Evolutionary conservation across 2,329 filamentous ascomycete species (phyloP).

Genomic region (Rhinocladiella similis): DNA sequence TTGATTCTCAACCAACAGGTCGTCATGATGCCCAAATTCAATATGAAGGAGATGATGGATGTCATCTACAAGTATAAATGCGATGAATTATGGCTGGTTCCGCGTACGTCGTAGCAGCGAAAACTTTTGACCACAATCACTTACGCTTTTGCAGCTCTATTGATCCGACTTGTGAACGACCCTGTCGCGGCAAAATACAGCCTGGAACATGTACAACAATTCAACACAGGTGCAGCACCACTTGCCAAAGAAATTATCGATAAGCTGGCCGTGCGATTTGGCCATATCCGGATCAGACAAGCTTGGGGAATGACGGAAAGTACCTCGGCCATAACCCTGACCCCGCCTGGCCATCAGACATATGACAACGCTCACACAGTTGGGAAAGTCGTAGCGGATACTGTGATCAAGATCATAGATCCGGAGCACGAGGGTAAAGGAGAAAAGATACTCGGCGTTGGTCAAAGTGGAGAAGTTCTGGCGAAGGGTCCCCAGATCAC

Average conservation of each 20-base stretch:
- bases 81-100: slow-evolving; percentile 19
- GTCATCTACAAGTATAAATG: slow-evolving; percentile 16
- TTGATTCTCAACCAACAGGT: slow-evolving; percentile 15
- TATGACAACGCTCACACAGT: slow-evolving; percentile 56
- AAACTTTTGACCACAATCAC: too few relatives aligned
- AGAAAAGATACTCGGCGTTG: slow-evolving; percentile 53
- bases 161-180: slow-evolving; percentile 60
- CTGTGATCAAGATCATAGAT: slow-evolving; percentile 60
- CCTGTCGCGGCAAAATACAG: slow-evolving; percentile 57
- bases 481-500: slow-evolving; percentile 80
- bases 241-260: slow-evolving; percentile 59
- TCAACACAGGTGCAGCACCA: slow-evolving; percentile 63
- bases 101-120: slow-evolving; percentile 9
- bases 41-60: slow-evolving; percentile 18
- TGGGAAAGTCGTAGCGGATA: slow-evolving; percentile 53
- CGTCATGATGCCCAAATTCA: slow-evolving; percentile 18
- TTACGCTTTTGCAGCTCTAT: slow-evolving; percentile 61
- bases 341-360: slow-evolving; percentile 56
- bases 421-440: slow-evolving; percentile 33
- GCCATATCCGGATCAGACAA: slow-evolving; percentile 61
- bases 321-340: slow-evolving; percentile 63
- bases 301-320: slow-evolving; percentile 70
- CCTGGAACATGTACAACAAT: slow-evolving; percentile 54
- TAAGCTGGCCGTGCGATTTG: slow-evolving; percentile 57
- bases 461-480: slow-evolving; percentile 62